Conservation (phyloP, 2,329 filamentous ascomycete genomes). For the Alternaria panax region DNA sequence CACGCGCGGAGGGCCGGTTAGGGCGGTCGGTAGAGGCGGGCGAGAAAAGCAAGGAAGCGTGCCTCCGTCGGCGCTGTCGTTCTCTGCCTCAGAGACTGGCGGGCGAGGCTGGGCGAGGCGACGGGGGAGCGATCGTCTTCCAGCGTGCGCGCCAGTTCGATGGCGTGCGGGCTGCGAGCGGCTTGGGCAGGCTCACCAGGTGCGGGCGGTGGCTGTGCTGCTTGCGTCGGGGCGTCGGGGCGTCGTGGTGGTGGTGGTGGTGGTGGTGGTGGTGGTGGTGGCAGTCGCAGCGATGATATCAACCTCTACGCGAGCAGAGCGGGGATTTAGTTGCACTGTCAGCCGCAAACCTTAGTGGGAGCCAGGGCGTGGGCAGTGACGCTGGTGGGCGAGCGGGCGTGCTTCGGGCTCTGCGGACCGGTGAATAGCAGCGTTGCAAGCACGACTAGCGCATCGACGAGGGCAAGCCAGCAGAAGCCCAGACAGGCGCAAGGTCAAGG, state of each 20-base stretch:
- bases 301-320: slow-evolving; percentile 32
- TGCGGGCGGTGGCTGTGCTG: slow-evolving; percentile 29
- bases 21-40: slow-evolving; percentile 55
- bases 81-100: slow-evolving; percentile 43
- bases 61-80: slow-evolving; percentile 53
- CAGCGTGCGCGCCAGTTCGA: slow-evolving; percentile 51
- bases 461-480: slow-evolving; percentile 21
- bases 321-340: slow-evolving; percentile 26
- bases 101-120: slow-evolving; percentile 40
- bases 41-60: slow-evolving; percentile 55
- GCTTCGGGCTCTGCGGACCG: slow-evolving; percentile 33
- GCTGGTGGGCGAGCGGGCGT: slow-evolving; percentile 26
- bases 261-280: slow-evolving; percentile 29
- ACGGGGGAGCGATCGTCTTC: slow-evolving; percentile 43
- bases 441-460: slow-evolving; percentile 28
- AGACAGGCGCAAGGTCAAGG: slow-evolving; percentile 17
- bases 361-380: slow-evolving; percentile 26
- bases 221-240: slow-evolving; percentile 20
- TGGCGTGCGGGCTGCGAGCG: slow-evolving; percentile 26
- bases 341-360: slow-evolving; percentile 36
- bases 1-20: slow-evolving; percentile 40
- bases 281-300: slow-evolving; percentile 25
- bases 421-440: slow-evolving; percentile 34
- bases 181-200: slow-evolving; percentile 29
- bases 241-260: slow-evolving; percentile 26